Evolutionary conservation across 108 stramenopile species (phyloP), one percentile per base, ranked within the genome.

Genomic region (Cyclotella kingstonii): DNA sequence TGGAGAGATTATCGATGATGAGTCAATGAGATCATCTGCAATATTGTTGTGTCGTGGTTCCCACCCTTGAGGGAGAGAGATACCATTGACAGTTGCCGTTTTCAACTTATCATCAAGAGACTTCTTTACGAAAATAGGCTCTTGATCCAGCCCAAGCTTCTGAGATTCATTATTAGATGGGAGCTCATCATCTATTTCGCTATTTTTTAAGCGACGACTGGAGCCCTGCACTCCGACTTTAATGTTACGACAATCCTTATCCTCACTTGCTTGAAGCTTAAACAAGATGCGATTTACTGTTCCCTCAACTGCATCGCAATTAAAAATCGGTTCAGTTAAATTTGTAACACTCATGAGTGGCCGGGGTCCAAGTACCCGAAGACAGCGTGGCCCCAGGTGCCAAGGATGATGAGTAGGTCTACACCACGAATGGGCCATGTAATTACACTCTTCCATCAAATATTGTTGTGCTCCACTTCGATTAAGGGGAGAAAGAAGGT

Each of bases 201-300:
- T 33, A 42, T 19, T 22, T 52, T 60, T 47, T 70, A 56, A 52
- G 23, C 62, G 54, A 14, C 40, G 55, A 27, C 62, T 72, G 3
- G 63, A 60, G 46, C 72, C 68, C 31, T 42, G 55, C 11, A 78
- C 29, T n/a, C 61, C 63, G 39, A 85, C 62, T 41, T 72, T 79
- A 22, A 90, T 49, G 35, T 86, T 63, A n/a, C 26, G 34, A 35
- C 89, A 93, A 38, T 57, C 35, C 38, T 89, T 85, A 33, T 62
- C 45, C 2, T 27, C 40, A 14, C 77, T 85, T 6, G 89, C 81
- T 49, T 75, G 22, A 5, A 93, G 48, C 35, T 67, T 68, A 7
- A 90, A 77, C 9, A 90, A 36, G 44, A 87, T 68, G 11, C 92
- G 79, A 68, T 93, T 93, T 33, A 93, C 82, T n/a, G 89, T 90